Evolutionary conservation across 805 yeast species (phyloP), one percentile per base, ranked within the genome.

Genomic region (Suhomyces sp.): DNA sequence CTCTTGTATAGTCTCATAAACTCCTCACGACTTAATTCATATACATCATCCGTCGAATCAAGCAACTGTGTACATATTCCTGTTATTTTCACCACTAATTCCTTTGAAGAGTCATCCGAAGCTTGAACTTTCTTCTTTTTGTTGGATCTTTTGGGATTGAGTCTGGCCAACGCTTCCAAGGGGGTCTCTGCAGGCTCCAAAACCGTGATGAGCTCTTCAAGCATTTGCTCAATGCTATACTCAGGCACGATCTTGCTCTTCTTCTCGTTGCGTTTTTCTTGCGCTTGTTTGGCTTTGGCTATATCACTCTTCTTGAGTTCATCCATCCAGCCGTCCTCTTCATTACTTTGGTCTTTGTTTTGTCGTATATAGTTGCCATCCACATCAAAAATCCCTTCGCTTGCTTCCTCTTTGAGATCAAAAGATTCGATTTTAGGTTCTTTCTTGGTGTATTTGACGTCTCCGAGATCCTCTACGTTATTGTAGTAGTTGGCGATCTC

Each of bases 111-210:
- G 13, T 7, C 6, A 26, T 29, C 33, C 10, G 29, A 29, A 29
- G 10, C 44, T 15, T 38, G 22, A 8, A 13, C 35, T 23, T 27
- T 41, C 29, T 54, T 17, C 15, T 29, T 46, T 50, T 55, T 57
- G 44, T 52, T 57, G 19, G 9, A 7, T 59, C 68, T 48, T 59
- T 54, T 50, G 33, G 66, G 62, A 65, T 74, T 54, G 68, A 69
- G 55, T 74, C 72, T 58, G 59, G 81, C 63, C 33, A 86, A 64
- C 1, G 83, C 79, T 59, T 86, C 89, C 63, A 81, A 56, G 1
- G 86, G 78, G 0, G 84, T 77, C 60, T 86, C 91, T 2, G 80
- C 84, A 0, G 87, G 83, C 46, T 83, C 79, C 40, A 86, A 62
- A 0, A 61, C n/a, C 1, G 53, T 64, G 3, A 85, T 76, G n/a